A percentile compares a stretch with the other conserved stretches of the same genome.
These are phyloP conservation scores for Aspergillus terreus DNA, from an alignment of 2,329 filamentous ascomycete species.

Conservation along the genomic window DNA sequence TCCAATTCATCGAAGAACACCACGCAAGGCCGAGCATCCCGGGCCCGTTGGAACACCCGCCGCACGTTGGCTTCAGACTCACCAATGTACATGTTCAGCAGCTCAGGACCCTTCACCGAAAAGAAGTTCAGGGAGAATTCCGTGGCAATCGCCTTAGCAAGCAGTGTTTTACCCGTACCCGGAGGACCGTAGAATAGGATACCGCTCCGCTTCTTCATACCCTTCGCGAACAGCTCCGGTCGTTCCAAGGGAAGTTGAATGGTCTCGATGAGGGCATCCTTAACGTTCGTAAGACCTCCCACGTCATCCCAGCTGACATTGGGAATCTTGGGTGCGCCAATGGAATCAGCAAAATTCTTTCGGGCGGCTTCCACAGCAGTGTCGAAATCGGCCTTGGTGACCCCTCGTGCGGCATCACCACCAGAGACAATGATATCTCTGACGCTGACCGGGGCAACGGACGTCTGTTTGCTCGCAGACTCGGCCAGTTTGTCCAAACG, in stretches of 20 bases:
- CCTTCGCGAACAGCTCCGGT: constrained; percentile 91
- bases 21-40: constrained; percentile 93
- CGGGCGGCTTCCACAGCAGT: constrained; percentile 90
- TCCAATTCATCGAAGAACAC: constrained; percentile 99
- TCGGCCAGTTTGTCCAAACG: constrained; percentile 71
- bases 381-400: constrained; percentile 83
- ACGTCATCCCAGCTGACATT: constrained; percentile 97
- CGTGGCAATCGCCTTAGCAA: constrained; percentile 98
- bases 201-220: constrained; percentile 98
- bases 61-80: constrained; percentile 99
- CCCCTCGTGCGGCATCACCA: constrained; percentile 70
- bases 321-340: constrained; percentile 95
- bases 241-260: constrained; percentile 89
- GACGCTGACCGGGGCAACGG: constrained; percentile 52
- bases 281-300: constrained; percentile 86
- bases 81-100: constrained; percentile 99
- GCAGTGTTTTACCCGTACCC: constrained; percentile 98
- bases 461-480: constrained; percentile 24
- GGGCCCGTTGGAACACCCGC: constrained; percentile 98
- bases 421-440: constrained; percentile 87
- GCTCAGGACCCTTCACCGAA: constrained; percentile 95
- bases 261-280: constrained; percentile 94
- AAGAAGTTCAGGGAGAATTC: constrained; percentile 99
- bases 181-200: constrained; percentile 98
- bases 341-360: constrained; percentile 97